These are phyloP conservation scores for Dactylonectria macrodidyma DNA, from an alignment of 2,329 filamentous ascomycete species.

Conservation along the genomic window DNA sequence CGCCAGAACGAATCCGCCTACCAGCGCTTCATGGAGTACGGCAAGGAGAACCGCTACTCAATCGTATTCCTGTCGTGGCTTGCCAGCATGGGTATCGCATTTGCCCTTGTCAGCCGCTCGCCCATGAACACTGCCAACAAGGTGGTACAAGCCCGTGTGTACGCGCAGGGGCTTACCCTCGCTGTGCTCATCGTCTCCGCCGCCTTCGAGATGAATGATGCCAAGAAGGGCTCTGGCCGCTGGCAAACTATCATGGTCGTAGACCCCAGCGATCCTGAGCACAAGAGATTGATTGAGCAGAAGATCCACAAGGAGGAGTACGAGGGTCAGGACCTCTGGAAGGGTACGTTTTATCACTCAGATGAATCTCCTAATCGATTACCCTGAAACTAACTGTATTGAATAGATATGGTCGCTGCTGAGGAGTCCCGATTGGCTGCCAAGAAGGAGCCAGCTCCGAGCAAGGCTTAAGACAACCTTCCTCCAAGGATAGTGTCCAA, in stretches of 20 bases:
- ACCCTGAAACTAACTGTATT: conserved; percentile 29
- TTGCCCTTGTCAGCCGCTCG: conserved; percentile 83
- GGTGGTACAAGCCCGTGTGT: conserved; percentile 93
- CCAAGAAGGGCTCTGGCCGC: conserved; percentile 79
- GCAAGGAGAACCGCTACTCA: conserved; percentile 85
- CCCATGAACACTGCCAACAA: conserved; percentile 84
- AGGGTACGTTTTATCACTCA: conserved; percentile 67
- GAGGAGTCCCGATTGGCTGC: conserved; percentile 76
- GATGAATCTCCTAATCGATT: not conserved
- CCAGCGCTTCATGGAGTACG: conserved; percentile 80
- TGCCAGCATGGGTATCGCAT: conserved; percentile 81
- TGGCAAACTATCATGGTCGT: conserved; percentile 89
- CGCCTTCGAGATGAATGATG: conserved; percentile 85
- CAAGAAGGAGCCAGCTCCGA: conserved; percentile 50
- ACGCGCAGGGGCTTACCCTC: conserved; percentile 90
- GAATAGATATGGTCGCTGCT: conserved; percentile 83
- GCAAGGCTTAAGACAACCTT: conserved; percentile 39
- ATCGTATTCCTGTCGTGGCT: conserved; percentile 89
- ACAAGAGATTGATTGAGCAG: conserved; percentile 89
- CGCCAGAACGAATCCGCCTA: conserved; percentile 69
- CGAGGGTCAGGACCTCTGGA: conserved; percentile 94
- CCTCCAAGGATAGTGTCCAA: not conserved
- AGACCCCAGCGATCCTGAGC: conserved; percentile 85
- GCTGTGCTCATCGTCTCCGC: conserved; percentile 87
- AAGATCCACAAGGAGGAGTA: conserved; percentile 89